phyloP scores from a whole-genome alignment of 257 asterid genomes.

The Ilex asprella region DNA sequence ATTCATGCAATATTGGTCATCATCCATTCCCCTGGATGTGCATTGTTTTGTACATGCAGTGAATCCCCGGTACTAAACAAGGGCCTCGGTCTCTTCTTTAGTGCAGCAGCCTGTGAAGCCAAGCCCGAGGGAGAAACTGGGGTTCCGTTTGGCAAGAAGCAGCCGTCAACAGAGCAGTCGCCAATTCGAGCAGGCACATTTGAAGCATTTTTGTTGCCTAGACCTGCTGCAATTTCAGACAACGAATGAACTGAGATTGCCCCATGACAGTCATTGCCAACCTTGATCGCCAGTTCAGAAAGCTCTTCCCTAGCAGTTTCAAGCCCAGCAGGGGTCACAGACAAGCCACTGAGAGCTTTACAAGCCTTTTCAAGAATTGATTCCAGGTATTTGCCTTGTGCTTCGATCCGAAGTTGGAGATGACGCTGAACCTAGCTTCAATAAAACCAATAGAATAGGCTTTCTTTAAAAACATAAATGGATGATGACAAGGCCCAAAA shows the following conservation, averaged over 20 bases:
- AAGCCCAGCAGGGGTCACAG: conserved; percentile 39
- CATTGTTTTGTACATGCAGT: conserved; percentile 31
- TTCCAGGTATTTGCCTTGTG: conserved; percentile 49
- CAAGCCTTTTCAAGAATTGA: conserved; percentile 58
- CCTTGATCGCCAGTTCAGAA: conserved; percentile 63
- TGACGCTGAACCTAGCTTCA: conserved; percentile 39
- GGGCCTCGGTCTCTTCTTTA: conserved; percentile 62
- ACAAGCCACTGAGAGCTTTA: conserved; percentile 40
- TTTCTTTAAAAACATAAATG: too few species aligned
- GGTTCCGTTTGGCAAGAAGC: conserved; percentile 34
- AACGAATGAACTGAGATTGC: conserved; percentile 22
- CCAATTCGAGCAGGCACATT: conserved; percentile 46
- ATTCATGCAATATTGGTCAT: conserved; percentile 41
- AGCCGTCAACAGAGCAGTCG: conserved; percentile 42
- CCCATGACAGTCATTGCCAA: conserved; percentile 37
- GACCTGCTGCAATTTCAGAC: conserved; percentile 21
- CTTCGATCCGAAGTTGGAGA: conserved; percentile 49
- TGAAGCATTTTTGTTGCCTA: conserved; percentile 21
- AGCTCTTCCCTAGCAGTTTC: conserved; percentile 43
- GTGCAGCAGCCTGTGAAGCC: conserved; percentile 33
- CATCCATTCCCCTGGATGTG: conserved; percentile 55
- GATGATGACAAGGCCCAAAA: too few species aligned
- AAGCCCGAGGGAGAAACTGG: conserved; percentile 31
- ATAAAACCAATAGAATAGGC: too few species aligned
- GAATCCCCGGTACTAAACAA: conserved; percentile 27